Evolutionary conservation across 2,329 filamentous ascomycete species (phyloP), one percentile per base, ranked within the genome.

Genomic region (Talaromyces sp.): DNA sequence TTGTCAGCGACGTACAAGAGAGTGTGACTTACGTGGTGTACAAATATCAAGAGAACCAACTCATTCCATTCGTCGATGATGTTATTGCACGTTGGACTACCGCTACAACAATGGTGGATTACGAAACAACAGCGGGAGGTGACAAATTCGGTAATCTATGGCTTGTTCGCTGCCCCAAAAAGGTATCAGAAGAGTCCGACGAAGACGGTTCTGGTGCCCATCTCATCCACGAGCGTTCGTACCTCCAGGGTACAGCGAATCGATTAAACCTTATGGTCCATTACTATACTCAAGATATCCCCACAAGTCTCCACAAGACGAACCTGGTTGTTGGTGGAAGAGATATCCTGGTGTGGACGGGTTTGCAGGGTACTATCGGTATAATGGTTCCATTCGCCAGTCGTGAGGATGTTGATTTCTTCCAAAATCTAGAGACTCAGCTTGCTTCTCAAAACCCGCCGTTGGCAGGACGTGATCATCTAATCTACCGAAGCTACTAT

Each of bases 91-190:
- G 95, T 37, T 98, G 93, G 91, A 96, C 92, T 1, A 96, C 92
- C 0, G 91, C 91, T 70, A 90, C 91, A 0, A 86, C 93, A 2
- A 97, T 99, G 92, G 89, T 98, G 1, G 95, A 99, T 79, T 99
- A 99, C 77, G 95, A 99, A 76, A 96, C 95, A 1, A 88, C 91
- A 27, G 93, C 93, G 2, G 95, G 94, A 41, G 94, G 94, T 41
- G 95, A 99, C 81, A 98, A 97, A 75, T 99, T 99, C 70, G 96
- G 95, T 67, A 99, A 99, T 72, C 80, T 99, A 16, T 99, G 93
- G 89, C 86, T 99, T 52, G 84, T 99, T 35, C 90, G 95, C 57
- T 95, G 91, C 72, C 93, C 94, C 0, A 83, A 89, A 66, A 95
- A 96, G 76, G 89, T 90, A 8, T 96, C 92, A 43, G 89, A 93